Evolutionary conservation across 192 early-diverging fungal species (phyloP), one percentile per base, ranked within the genome.

Genomic region (Rhizophagus prolifer): DNA sequence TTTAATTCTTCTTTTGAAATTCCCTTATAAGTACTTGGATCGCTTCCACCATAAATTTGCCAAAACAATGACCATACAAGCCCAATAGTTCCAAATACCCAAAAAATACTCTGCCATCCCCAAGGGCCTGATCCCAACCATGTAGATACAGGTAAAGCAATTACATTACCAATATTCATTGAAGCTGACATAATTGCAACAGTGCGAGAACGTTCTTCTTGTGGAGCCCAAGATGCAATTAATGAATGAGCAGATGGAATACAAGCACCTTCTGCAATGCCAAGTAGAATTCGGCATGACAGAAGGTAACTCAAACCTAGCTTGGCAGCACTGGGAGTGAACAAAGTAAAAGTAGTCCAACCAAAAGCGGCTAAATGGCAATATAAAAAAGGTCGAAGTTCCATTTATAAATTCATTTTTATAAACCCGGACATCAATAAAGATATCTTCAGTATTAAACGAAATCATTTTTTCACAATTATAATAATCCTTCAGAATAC

Each of bases 81-180:
- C 5, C 82, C 82, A 26, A 80, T 64, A 8, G 23, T 8, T 2
- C 82, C 80, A 75, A 84, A 84, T 7, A 81, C 38, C 64, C 76
- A 84, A 73, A 84, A 84, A 36, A 84, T 80, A 34, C 82, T 76
- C 50, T 80, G 66, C 82, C 82, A 84, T n/a, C 82, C 80, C 75
- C 78, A 81, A 4, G 78, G 67, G 7, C 77, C 78, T 0, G 72
- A 76, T 12, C 81, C 82, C 13, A 84, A 67, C 12, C 78, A 75
- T 19, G 82, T 80, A 9, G 82, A 81, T 21, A 72, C 68, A 21
- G 82, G 82, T 19, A 84, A 68, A 5, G 80, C 82, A 31, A 84
- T 76, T 16, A 84, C 74, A 46, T 76, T 50, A 1, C 82, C 82
- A n/a, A 79, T 16, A 70, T 80, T 78, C 6, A 58, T 23, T 46